A percentile compares a stretch with the other conserved stretches of the same genome.
phyloP scores from a whole-genome alignment of 2,329 filamentous ascomycete genomes.

The Pseudogymnoascus sp. region DNA sequence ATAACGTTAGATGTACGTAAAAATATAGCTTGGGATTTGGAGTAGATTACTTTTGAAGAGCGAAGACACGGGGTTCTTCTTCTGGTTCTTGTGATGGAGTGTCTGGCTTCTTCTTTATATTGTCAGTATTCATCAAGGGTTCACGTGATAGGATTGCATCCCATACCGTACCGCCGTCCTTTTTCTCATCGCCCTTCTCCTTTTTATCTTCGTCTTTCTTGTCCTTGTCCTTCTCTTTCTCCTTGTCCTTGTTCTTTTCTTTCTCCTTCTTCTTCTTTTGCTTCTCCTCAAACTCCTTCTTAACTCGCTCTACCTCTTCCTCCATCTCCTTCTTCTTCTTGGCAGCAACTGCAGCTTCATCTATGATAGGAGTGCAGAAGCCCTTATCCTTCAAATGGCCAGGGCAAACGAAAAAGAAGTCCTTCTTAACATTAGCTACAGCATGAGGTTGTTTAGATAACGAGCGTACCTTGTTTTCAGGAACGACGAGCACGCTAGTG shows the following conservation, averaged over 20 bases:
- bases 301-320: slow-evolving; percentile 54
- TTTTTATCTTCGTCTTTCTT: slow-evolving; percentile 37
- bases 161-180: slow-evolving; percentile 31
- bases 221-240: slow-evolving; percentile 39
- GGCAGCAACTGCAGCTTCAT: slow-evolving; percentile 55
- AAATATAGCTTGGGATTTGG: not conserved
- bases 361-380: slow-evolving; percentile 69
- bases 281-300: slow-evolving; percentile 68
- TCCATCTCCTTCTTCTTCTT: slow-evolving; percentile 55
- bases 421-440: slow-evolving; percentile 34
- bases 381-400: slow-evolving; percentile 73
- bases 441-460: not conserved
- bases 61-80: slow-evolving; percentile 71
- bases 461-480: slow-evolving; percentile 68
- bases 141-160: slow-evolving; percentile 26
- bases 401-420: slow-evolving; percentile 88
- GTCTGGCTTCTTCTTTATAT: slow-evolving; percentile 20
- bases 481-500: slow-evolving; percentile 77
- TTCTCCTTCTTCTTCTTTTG: slow-evolving; percentile 61
- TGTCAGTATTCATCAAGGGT: not conserved
- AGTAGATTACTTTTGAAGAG: slow-evolving; percentile 62
- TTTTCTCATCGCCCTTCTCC: slow-evolving; percentile 34
- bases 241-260: slow-evolving; percentile 55
- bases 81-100: slow-evolving; percentile 30
- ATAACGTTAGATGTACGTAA: slow-evolving; percentile 9